Evolutionary conservation across 192 early-diverging fungal species (phyloP), one percentile per base, ranked within the genome.

Genomic region (Coemansia sp.): DNA sequence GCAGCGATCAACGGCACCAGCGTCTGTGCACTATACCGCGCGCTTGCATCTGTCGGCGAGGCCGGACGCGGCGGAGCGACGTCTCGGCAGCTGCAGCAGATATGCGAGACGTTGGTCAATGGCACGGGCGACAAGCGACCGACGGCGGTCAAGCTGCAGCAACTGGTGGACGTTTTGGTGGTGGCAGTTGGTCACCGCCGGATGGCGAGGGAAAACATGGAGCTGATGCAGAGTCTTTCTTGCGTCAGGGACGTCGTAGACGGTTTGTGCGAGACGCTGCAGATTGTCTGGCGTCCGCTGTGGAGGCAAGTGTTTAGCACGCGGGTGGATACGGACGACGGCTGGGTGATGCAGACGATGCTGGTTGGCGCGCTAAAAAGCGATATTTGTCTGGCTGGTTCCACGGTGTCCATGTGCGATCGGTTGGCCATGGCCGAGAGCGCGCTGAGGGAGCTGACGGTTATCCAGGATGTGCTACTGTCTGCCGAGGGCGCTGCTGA

Each of bases 1-100:
- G 42, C 45, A 13, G 59, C 28, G 16, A 47, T 61, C 13, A 20
- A 65, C 47, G 18, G 18, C 7, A 23, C 11, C n/a, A 58, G 60
- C 11, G 45, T 45, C 0, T 18, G 24, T n/a, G 67, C 76, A 29
- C 49, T 74, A 14, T 67, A 67, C 25, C 76, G 68, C 30, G 34
- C 71, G 7, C 64, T 79, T 35, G 45, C 62, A 60, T 66, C 65
- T 2, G 24, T 79, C 5, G 23, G 64, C 62, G 76, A 79, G 65
- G n/a, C 13, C 39, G 39, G 42, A 14, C 50, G 53, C 27, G 64
- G 68, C 30, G 71, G 71, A 0, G 23, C 70, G 27, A 16, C 71
- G 19, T 39, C 51, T 1, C 50, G 18, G n/a, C 61, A 68, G 16
- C 22, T 79, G 19, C 53, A 59, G 18, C 51, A 59, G 4, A 27